A percentile compares a stretch with the other conserved stretches of the same genome.
Conservation (phyloP, 148 eudicot species). For the Silene uniflora region DNA sequence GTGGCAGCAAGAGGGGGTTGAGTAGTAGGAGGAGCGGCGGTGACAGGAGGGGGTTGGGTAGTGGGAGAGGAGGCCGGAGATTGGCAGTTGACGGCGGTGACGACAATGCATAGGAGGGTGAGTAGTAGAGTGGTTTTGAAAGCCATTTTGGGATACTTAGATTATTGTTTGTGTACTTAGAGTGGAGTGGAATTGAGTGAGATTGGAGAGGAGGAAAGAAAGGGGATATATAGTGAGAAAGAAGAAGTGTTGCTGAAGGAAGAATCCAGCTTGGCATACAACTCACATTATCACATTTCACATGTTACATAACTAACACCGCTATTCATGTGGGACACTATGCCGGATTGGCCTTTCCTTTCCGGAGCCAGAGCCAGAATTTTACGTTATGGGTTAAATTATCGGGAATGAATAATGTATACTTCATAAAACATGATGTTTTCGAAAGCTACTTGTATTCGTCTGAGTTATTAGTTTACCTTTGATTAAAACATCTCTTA, state of each 20-base stretch:
- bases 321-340: too few species aligned
- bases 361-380: too few species aligned
- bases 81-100: slow-evolving; percentile 28
- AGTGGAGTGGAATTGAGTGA: neutral
- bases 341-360: too few species aligned
- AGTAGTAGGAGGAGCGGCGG: slow-evolving; percentile 1
- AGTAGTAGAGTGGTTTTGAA: slow-evolving; percentile 28
- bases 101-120: slow-evolving; percentile 29
- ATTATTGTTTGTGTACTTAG: neutral
- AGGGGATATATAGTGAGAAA: slow-evolving; percentile 6
- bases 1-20: neutral
- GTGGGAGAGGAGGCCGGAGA: slow-evolving; percentile 24
- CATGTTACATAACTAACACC: neutral
- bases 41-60: slow-evolving; percentile 8
- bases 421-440: too few species aligned
- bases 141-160: slow-evolving; percentile 14
- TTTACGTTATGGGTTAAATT: too few species aligned
- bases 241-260: too few species aligned
- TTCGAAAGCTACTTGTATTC: too few species aligned
- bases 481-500: too few species aligned
- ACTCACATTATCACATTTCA: neutral
- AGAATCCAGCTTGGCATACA: neutral
- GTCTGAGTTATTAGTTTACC: too few species aligned
- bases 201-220: neutral
- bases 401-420: too few species aligned